Evolutionary conservation across 192 early-diverging fungal genomes (phyloP).

Genomic region (Gaertneriomyces sp.): DNA sequence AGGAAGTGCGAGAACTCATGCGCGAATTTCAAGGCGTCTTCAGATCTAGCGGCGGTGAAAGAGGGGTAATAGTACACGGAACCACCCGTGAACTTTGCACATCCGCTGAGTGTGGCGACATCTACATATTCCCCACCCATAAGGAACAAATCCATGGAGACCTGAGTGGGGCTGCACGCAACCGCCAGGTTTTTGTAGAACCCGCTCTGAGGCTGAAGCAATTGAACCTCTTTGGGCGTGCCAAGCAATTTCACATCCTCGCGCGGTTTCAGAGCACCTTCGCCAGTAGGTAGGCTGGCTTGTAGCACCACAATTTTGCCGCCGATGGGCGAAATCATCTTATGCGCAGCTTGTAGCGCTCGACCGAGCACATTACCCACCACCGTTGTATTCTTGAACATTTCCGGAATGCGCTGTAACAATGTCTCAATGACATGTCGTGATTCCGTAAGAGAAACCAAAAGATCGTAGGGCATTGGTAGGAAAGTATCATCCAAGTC

Average conservation of each 20-base stretch:
- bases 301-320: conserved; percentile 88
- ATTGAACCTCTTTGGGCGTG: conserved; percentile 81
- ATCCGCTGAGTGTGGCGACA: conserved; percentile 78
- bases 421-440: conserved; percentile 67
- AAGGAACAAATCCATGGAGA: conserved; percentile 83
- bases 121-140: conserved; percentile 84
- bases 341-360: conserved; percentile 77
- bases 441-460: conserved; percentile 86
- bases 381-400: conserved; percentile 82
- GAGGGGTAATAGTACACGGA: conserved; percentile 84
- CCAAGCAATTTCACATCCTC: conserved; percentile 85
- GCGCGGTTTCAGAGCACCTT: conserved; percentile 75
- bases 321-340: conserved; percentile 76
- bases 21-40: conserved; percentile 80
- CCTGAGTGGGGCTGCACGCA: conserved; percentile 84
- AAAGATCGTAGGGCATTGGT: conserved; percentile 83
- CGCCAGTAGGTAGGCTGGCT: conserved; percentile 77
- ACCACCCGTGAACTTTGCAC: conserved; percentile 85
- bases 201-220: conserved; percentile 74
- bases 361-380: conserved; percentile 77
- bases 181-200: conserved; percentile 94
- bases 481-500: conserved; percentile 88
- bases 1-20: conserved; percentile 80
- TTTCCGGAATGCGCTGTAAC: conserved; percentile 65
- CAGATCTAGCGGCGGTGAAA: conserved; percentile 76